A percentile compares a stretch with the other conserved stretches of the same genome.
These are phyloP conservation scores for Dactylellina drechsleri DNA, from an alignment of 2,329 filamentous ascomycete species.

Conservation along the genomic window DNA sequence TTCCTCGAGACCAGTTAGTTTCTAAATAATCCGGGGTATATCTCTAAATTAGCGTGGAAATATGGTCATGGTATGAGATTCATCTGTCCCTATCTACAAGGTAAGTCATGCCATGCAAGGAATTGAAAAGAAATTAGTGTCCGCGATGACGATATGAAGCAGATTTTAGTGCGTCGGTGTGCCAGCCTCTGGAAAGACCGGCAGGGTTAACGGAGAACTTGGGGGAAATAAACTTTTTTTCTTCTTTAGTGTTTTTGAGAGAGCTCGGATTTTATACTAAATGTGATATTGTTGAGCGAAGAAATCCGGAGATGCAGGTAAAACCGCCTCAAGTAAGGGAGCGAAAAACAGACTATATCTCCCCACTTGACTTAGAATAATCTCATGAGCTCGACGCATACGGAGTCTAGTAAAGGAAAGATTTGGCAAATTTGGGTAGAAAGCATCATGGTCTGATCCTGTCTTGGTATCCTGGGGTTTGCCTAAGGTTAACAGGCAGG, in stretches of 20 bases:
- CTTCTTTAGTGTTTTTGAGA: neutral
- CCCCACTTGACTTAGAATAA: conserved; percentile 3
- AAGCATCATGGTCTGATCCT: conserved; percentile 24
- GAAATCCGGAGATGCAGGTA: conserved; percentile 21
- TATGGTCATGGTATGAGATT: conserved; percentile 15
- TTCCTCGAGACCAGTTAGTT: neutral
- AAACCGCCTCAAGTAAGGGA: neutral
- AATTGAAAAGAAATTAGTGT: conserved; percentile 53
- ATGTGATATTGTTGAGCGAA: conserved; percentile 15
- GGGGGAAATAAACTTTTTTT: conserved; percentile 2
- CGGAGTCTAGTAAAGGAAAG: conserved; percentile 3
- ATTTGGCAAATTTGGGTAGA: neutral
- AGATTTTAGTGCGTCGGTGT: conserved; percentile 48
- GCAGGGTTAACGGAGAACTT: conserved; percentile 30
- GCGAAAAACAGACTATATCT: conserved; percentile 1
- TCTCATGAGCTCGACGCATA: conserved; percentile 1
- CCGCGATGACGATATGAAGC: conserved; percentile 53
- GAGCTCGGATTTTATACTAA: conserved; percentile 16
- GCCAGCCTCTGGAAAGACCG: conserved; percentile 25
- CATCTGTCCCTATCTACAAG: conserved; percentile 1
- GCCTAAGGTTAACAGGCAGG: neutral
- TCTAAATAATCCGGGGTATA: too few species aligned
- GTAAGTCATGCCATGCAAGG: conserved; percentile 48
- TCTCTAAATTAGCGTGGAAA: conserved; percentile 14
- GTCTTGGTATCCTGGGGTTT: neutral